These are phyloP conservation scores for Onygenales sp. DNA, from an alignment of 2,329 filamentous ascomycete genomes.

Conservation along the genomic window DNA sequence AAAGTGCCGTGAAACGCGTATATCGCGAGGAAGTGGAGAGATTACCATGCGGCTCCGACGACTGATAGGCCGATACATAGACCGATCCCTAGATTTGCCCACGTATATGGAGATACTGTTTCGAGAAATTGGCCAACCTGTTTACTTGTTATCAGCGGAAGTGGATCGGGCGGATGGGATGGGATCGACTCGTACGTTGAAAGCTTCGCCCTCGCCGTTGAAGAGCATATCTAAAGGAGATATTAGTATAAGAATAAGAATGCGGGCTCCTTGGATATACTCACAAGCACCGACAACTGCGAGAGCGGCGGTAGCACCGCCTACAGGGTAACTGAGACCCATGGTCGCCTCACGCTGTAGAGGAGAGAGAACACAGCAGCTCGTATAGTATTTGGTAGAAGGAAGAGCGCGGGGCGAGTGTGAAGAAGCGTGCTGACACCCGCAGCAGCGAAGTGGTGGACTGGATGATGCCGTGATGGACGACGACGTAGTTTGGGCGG, in stretches of 20 bases:
- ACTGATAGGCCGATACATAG: conserved; percentile 95
- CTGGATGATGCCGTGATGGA: no score
- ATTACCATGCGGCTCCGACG: conserved; percentile 89
- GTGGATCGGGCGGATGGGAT: neutral
- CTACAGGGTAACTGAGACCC: conserved; percentile 63
- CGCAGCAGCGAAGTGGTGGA: neutral
- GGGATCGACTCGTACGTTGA: conserved; percentile 59
- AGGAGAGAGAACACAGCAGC: conserved; percentile 6
- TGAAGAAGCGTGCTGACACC: neutral
- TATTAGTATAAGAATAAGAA: conserved; percentile 7
- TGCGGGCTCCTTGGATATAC: conserved; percentile 25
- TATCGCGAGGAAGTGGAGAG: conserved; percentile 14
- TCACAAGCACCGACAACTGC: conserved; percentile 70
- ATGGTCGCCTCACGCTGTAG: conserved; percentile 39
- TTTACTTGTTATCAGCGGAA: conserved; percentile 17
- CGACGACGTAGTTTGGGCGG: neutral
- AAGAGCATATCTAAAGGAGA: conserved; percentile 81
- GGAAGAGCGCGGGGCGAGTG: neutral
- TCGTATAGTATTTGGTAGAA: neutral
- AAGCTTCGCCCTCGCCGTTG: conserved; percentile 87
- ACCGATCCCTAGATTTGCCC: conserved; percentile 82
- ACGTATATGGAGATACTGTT: conserved; percentile 85
- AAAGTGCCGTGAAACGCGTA: neutral
- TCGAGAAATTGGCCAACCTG: conserved; percentile 90
- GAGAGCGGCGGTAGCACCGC: conserved; percentile 59